Evolutionary conservation across 805 yeast genomes (phyloP).

Genomic region (Yamadazyma sp.): DNA sequence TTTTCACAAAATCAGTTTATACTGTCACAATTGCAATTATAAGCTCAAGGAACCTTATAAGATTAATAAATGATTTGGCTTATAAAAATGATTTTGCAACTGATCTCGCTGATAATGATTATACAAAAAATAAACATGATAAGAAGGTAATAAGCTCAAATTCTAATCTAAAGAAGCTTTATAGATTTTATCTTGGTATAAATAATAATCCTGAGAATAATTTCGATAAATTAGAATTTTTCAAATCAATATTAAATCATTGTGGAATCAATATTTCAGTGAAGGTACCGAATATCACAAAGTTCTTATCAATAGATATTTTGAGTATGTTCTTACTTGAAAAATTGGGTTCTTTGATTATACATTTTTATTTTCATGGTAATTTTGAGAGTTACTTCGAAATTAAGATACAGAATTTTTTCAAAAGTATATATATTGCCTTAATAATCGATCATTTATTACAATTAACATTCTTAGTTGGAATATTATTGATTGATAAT

Average conservation of each 20-base stretch:
- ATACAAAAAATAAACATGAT: neutral
- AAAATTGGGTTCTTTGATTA: slow-evolving; percentile 8
- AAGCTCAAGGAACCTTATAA: slow-evolving; percentile 28
- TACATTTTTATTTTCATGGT: slow-evolving; percentile 14
- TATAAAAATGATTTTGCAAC: slow-evolving; percentile 17
- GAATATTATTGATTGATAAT: slow-evolving; percentile 66
- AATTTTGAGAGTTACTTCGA: slow-evolving; percentile 11
- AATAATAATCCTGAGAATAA: slow-evolving; percentile 14
- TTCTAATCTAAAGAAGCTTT: slow-evolving; percentile 18
- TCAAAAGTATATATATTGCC: slow-evolving; percentile 32
- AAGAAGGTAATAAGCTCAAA: slow-evolving; percentile 1
- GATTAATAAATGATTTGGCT: slow-evolving; percentile 26
- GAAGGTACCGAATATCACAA: slow-evolving; percentile 22
- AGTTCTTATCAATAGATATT: slow-evolving; percentile 19
- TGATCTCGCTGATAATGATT: slow-evolving; percentile 13
- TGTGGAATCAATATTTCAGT: slow-evolving; percentile 3
- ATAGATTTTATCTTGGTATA: slow-evolving; percentile 27
- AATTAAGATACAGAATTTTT: slow-evolving; percentile 11
- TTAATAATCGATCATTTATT: slow-evolving; percentile 58
- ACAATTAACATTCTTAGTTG: slow-evolving; percentile 61
- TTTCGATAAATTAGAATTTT: slow-evolving; percentile 8
- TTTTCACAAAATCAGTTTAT: slow-evolving; percentile 20
- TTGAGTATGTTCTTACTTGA: slow-evolving; percentile 12
- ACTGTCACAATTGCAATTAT: slow-evolving; percentile 24
- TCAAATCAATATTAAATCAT: neutral